Base-by-base conservation (phyloP, 805 yeast species). In the Ascoidea tarda region DNA sequence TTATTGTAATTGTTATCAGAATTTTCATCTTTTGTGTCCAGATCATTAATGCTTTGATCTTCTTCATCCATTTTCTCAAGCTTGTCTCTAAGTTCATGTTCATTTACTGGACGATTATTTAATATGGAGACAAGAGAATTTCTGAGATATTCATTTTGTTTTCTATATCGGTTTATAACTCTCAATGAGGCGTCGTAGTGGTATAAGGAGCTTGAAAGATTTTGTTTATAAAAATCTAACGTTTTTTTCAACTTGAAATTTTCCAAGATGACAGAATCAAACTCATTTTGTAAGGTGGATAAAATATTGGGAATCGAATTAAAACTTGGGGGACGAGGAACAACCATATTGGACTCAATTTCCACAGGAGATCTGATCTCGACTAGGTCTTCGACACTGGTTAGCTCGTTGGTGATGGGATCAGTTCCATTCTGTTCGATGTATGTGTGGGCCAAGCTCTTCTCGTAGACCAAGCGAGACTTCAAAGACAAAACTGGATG, bases 111-210 rank as follows among this genome's bases (percentile, higher is more conserved):
- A 28, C 10, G 32, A 8, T 14, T 10, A n/a, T n/a, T 48, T 33
- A 31, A 21, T 33, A 32, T 48, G 10, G 5, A 33, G 6, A n/a
- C 50, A 16, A 48, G 32, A 28, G 47, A 16, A 21, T 62, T 62
- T 55, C 75, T 74, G 1, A 90, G 84, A 49, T 81, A 86, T 56
- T 87, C 95, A 46, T 89, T 69, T 59, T 90, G 96, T 52, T 74
- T 73, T n/a, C 83, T 69, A 1, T 87, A 79, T 42, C 75, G 73
- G 0, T 95, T 81, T 0, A 91, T 95, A 1, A 90, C 96, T 53
- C 90, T 71, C 3, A 85, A 81, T 2, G 96, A 95, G 0, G 97
- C 96, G 63, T 90, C 98, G 57, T 86, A 86, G 61, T 82, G 84
- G 60, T 88, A 90, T 46, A 89, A 68, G 0, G 96, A 82, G 1